Evolutionary conservation across 345 rosid genomes (phyloP).

Genomic region (Gossypium ekmanianum): DNA sequence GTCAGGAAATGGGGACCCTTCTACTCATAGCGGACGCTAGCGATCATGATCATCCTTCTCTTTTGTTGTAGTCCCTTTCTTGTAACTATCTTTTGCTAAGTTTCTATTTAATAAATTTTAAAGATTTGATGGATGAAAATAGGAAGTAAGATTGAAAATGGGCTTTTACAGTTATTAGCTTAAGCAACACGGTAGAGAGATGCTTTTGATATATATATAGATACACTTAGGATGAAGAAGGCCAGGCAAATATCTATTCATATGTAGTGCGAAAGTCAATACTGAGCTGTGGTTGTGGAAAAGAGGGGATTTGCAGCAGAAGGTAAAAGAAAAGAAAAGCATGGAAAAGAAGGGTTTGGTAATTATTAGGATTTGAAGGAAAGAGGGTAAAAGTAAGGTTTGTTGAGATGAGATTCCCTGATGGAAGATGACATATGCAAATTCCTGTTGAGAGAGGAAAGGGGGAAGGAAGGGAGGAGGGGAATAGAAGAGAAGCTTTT

Average conservation of each 20-base stretch:
- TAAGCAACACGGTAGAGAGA: slow-evolving; percentile 11
- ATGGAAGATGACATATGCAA: slow-evolving; percentile 47
- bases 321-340: slow-evolving; percentile 17
- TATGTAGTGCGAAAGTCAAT: neutral
- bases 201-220: neutral
- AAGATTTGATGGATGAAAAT: slow-evolving; percentile 10
- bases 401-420: slow-evolving; percentile 44
- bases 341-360: slow-evolving; percentile 33
- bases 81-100: slow-evolving; percentile 2
- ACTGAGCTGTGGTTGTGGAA: neutral
- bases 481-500: slow-evolving; percentile 45
- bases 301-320: slow-evolving; percentile 34
- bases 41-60: neutral
- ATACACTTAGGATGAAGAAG: neutral
- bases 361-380: slow-evolving; percentile 36
- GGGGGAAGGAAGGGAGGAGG: neutral
- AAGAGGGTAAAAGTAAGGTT: slow-evolving; percentile 37
- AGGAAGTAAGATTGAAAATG: slow-evolving; percentile 17
- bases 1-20: neutral
- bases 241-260: slow-evolving; percentile 9
- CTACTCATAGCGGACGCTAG: neutral
- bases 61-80: slow-evolving; percentile 8
- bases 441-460: slow-evolving; percentile 11
- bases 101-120: neutral
- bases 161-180: slow-evolving; percentile 15